Evolutionary conservation across 176 grass and related monocot species (phyloP).

Genomic region (Zea luxurians): DNA sequence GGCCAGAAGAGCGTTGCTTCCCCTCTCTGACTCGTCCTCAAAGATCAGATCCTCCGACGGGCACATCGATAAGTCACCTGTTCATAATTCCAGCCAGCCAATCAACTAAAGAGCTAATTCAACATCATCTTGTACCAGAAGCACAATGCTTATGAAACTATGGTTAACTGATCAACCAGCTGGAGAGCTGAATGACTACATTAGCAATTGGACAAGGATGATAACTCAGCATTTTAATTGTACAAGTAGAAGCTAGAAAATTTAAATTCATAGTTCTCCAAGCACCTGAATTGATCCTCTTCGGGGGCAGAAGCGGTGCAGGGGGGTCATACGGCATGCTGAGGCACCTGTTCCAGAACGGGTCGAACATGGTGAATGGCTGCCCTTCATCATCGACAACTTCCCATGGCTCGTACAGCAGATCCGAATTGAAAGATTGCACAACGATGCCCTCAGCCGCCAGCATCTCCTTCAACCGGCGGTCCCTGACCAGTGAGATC

Average conservation of each 20-base stretch:
- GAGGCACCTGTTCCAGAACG: slow-evolving; percentile 94
- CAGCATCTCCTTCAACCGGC: slow-evolving; percentile 76
- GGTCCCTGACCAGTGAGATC: slow-evolving; percentile 82
- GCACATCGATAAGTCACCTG: slow-evolving; percentile 76
- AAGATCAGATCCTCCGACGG: slow-evolving; percentile 73
- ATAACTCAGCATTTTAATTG: not conserved
- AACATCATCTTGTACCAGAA: not conserved
- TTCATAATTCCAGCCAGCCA: slow-evolving; percentile 17
- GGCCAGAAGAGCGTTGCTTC: slow-evolving; percentile 89
- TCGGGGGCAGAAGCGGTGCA: slow-evolving; percentile 79
- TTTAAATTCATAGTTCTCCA: not conserved
- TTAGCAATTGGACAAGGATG: too few species aligned
- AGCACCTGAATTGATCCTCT: slow-evolving; percentile 77
- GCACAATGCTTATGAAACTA: too few species aligned
- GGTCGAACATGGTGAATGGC: slow-evolving; percentile 73
- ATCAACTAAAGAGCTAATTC: not conserved
- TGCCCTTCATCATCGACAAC: slow-evolving; percentile 64
- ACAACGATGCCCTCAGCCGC: slow-evolving; percentile 63
- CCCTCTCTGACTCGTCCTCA: slow-evolving; percentile 80
- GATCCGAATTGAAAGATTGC: slow-evolving; percentile 83
- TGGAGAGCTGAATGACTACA: too few species aligned
- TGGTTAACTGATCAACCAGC: too few species aligned
- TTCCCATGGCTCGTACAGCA: slow-evolving; percentile 95
- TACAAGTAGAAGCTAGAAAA: not conserved
- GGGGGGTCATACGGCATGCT: slow-evolving; percentile 82